phyloP scores from a whole-genome alignment of 2,329 filamentous ascomycete genomes.

The Scortechinia acanthostroma region DNA sequence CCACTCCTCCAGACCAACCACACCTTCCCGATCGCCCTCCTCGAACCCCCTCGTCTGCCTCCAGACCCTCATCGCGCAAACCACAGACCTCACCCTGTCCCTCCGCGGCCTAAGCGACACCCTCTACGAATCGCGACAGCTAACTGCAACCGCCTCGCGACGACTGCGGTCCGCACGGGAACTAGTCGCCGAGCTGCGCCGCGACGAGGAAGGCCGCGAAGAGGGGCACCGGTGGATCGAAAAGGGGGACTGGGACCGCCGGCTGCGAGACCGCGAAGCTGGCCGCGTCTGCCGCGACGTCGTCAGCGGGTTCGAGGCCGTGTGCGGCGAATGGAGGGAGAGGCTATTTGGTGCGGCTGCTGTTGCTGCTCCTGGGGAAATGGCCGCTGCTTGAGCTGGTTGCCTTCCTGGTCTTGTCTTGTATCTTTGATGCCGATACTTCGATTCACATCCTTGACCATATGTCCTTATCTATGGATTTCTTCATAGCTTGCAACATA shows the following conservation, averaged over 20 bases:
- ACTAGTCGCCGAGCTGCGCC: conserved; percentile 46
- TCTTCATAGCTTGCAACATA: no score
- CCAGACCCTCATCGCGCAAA: conserved; percentile 32
- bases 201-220: conserved; percentile 46
- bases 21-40: conserved; percentile 13
- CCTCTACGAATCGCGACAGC: conserved; percentile 54
- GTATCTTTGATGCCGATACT: no score
- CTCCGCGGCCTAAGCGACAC: conserved; percentile 53
- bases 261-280: conserved; percentile 43
- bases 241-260: conserved; percentile 46
- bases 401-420: no score
- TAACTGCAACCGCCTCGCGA: conserved; percentile 45
- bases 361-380: conserved; percentile 5
- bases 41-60: conserved; percentile 24
- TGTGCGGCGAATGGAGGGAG: conserved; percentile 47
- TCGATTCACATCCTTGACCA: no score
- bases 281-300: conserved; percentile 48
- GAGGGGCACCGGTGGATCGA: conserved; percentile 51
- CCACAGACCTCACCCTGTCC: conserved; percentile 37
- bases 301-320: conserved; percentile 52
- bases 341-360: conserved; percentile 26
- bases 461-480: no score
- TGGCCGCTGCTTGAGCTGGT: conserved; percentile 1
- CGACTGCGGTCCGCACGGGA: conserved; percentile 48
- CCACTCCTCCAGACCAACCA: conserved; percentile 8